These are phyloP conservation scores for Cladosporium sp. DNA, from an alignment of 2,329 filamentous ascomycete genomes.

Conservation along the genomic window DNA sequence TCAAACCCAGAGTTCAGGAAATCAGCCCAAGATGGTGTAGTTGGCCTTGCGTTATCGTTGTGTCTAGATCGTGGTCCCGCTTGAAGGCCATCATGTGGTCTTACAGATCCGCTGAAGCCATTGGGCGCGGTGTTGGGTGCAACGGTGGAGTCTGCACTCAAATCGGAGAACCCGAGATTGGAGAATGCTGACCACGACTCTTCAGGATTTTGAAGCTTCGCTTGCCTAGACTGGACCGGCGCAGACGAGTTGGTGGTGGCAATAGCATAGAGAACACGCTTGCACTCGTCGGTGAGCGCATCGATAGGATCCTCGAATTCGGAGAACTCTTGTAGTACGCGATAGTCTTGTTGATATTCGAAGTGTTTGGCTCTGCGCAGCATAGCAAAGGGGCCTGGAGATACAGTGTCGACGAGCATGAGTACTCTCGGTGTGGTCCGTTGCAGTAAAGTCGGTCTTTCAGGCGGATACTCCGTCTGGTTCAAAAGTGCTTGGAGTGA, in stretches of 20 bases:
- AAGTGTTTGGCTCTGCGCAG: conserved; percentile 90
- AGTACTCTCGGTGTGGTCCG: conserved; percentile 81
- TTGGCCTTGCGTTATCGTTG: conserved; percentile 68
- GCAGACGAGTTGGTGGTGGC: conserved; percentile 84
- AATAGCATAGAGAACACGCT: conserved; percentile 82
- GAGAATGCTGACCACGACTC: conserved; percentile 97
- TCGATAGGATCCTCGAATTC: conserved; percentile 84
- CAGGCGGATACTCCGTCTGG: conserved; percentile 90
- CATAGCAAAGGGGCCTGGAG: conserved; percentile 87
- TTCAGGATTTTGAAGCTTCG: conserved; percentile 50
- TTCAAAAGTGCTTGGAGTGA: conserved; percentile 86
- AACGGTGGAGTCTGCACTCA: conserved; percentile 35
- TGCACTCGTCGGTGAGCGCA: conserved; percentile 89
- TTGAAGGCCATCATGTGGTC: conserved; percentile 50
- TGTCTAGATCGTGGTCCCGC: conserved; percentile 63
- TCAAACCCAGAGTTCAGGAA: conserved; percentile 92
- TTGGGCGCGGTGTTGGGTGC: conserved; percentile 9
- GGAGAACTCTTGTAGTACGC: conserved; percentile 77
- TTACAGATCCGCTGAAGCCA: conserved; percentile 18
- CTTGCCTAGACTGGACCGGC: conserved; percentile 34
- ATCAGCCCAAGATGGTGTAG: conserved; percentile 96
- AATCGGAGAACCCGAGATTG: conserved; percentile 83
- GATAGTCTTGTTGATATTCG: conserved; percentile 86
- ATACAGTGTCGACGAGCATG: conserved; percentile 95
- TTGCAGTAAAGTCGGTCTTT: conserved; percentile 70